A percentile compares a stretch with the other conserved stretches of the same genome.
These are phyloP conservation scores for Orobanche coerulescens DNA, from an alignment of 257 asterid species.

Conservation along the genomic window DNA sequence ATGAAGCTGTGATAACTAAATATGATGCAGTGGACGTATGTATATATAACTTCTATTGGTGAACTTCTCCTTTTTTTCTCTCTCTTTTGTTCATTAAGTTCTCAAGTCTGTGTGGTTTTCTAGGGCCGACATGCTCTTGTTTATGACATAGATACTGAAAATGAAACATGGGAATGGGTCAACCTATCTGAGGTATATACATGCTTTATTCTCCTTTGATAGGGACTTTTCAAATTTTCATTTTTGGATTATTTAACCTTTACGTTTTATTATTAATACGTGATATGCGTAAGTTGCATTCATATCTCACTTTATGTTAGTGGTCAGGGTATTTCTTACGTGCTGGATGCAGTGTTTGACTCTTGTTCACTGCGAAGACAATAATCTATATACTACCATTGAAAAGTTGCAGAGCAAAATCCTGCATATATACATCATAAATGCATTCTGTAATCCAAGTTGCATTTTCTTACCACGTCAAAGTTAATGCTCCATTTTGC, in stretches of 20 bases:
- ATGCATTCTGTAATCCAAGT: too few relatives aligned
- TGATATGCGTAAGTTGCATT: background rate
- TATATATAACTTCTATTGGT: conserved; percentile 23
- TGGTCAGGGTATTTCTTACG: background rate
- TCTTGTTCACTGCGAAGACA: background rate
- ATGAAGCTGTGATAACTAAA: conserved; percentile 63
- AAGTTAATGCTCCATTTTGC: too few relatives aligned
- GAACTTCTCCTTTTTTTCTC: conserved; percentile 16
- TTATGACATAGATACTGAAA: conserved; percentile 49
- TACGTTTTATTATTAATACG: background rate
- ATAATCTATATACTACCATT: background rate
- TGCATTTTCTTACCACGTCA: too few relatives aligned
- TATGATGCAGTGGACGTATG: conserved; percentile 44
- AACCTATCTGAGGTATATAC: conserved; percentile 61
- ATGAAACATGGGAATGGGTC: conserved; percentile 76
- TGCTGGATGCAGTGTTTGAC: background rate
- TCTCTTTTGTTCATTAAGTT: conserved; percentile 14
- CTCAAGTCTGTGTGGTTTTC: conserved; percentile 19
- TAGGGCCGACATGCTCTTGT: conserved; percentile 68
- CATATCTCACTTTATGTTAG: background rate
- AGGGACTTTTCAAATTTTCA: background rate
- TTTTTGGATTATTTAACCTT: conserved; percentile 3
- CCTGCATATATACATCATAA: too few relatives aligned
- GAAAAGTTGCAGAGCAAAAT: background rate
- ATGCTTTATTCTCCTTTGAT: conserved; percentile 13